These are phyloP conservation scores for button mushroom (Agaricus bisporus) DNA, from an alignment of 768 basidiomycete genomes.

Conservation along the genomic window DNA sequence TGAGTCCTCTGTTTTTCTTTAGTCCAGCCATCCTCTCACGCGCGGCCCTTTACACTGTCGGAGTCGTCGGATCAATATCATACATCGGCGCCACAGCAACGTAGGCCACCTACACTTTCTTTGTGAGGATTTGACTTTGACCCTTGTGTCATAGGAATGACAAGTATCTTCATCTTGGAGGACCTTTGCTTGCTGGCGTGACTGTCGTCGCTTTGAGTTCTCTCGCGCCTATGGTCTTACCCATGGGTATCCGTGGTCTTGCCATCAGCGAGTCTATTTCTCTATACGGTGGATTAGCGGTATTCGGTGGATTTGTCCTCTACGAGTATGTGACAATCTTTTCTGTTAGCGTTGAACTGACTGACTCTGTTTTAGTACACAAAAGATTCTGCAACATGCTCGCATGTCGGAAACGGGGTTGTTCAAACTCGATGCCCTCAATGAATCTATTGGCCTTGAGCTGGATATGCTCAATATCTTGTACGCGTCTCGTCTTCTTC, in stretches of 20 bases:
- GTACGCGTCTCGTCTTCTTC: constrained; percentile 30
- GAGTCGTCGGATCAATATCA: constrained; percentile 78
- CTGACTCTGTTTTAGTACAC: constrained; percentile 46
- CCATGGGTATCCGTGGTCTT: constrained; percentile 71
- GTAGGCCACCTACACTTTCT: constrained; percentile 28
- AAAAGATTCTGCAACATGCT: constrained; percentile 77
- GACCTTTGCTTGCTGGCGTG: constrained; percentile 82
- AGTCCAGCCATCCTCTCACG: constrained; percentile 80
- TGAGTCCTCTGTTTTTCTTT: constrained; percentile 87
- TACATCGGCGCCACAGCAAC: constrained; percentile 87
- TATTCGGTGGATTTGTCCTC: constrained; percentile 82
- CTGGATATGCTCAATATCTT: constrained; percentile 91
- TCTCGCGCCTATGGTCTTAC: constrained; percentile 87
- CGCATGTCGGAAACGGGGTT: constrained; percentile 64
- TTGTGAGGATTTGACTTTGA: neutral
- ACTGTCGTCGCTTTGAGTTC: constrained; percentile 83
- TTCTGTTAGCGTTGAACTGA: neutral
- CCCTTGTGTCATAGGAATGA: constrained; percentile 44
- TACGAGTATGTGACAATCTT: constrained; percentile 55
- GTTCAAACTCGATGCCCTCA: constrained; percentile 68
- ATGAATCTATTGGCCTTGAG: constrained; percentile 72
- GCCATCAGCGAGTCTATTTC: constrained; percentile 73
- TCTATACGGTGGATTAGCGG: constrained; percentile 83
- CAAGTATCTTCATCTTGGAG: constrained; percentile 81
- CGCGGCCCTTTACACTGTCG: constrained; percentile 83